These are phyloP conservation scores for Toxicodendron radicans DNA, from an alignment of 345 rosid species.

Conservation along the genomic window DNA sequence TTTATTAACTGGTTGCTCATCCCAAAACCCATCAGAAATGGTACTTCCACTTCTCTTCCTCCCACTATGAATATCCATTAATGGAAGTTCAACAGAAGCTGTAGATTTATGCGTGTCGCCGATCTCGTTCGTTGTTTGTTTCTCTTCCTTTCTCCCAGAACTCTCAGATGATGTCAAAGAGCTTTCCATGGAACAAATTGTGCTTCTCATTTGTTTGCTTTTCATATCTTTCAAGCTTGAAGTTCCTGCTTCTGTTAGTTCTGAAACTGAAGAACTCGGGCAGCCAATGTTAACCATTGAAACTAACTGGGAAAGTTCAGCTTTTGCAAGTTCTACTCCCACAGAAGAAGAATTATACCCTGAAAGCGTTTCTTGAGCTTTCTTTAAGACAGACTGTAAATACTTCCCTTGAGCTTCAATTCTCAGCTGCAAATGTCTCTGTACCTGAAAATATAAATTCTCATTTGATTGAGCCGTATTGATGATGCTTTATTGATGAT, in stretches of 20 bases:
- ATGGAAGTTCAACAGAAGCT: conserved; percentile 50
- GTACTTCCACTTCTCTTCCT: conserved; percentile 52
- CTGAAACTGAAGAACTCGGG: conserved; percentile 62
- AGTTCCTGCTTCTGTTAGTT: conserved; percentile 51
- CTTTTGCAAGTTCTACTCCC: conserved; percentile 64
- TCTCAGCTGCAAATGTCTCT: conserved; percentile 88
- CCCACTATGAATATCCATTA: conserved; percentile 50
- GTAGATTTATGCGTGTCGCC: conserved; percentile 23
- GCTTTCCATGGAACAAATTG: conserved; percentile 72
- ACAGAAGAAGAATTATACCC: conserved; percentile 62
- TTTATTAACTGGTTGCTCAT: conserved; percentile 44
- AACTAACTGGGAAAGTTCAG: conserved; percentile 67
- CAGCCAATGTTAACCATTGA: conserved; percentile 63
- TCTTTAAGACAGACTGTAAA: conserved; percentile 71
- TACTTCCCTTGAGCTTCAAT: conserved; percentile 98
- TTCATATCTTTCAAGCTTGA: conserved; percentile 35
- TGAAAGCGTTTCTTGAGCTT: conserved; percentile 88
- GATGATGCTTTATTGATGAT: conserved; percentile 10
- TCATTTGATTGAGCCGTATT: conserved; percentile 8
- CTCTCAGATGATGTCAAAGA: conserved; percentile 86
- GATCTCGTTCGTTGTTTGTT: conserved; percentile 26
- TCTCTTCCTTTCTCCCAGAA: conserved; percentile 51
- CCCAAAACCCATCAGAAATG: conserved; percentile 32
- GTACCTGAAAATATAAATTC: conserved; percentile 56
- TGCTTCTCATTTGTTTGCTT: conserved; percentile 31